Conservation (phyloP, 768 basidiomycete genomes). For the Lyophyllum semitale region DNA sequence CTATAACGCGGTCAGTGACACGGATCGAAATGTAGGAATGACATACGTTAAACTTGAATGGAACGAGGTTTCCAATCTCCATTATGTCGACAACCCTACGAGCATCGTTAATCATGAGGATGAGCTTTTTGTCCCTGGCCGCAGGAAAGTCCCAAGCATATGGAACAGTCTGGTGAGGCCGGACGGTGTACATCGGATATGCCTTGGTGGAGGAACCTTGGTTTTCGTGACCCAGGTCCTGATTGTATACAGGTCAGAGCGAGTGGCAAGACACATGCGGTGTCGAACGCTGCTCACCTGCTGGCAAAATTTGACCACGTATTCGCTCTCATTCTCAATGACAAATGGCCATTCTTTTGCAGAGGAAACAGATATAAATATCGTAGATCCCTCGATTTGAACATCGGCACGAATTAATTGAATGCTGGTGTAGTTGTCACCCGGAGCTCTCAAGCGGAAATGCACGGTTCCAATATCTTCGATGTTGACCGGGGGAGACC, state of each 20-base stretch:
- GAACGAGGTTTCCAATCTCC: constrained; percentile 92
- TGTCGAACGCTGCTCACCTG: constrained; percentile 45
- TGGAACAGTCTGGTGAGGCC: constrained; percentile 50
- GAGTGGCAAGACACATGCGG: neutral
- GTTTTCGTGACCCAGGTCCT: constrained; percentile 48
- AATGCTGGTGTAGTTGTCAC: constrained; percentile 30
- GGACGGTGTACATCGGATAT: constrained; percentile 54
- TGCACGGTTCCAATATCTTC: constrained; percentile 87
- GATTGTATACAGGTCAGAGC: constrained; percentile 19
- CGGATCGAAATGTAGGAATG: neutral
- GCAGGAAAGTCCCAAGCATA: constrained; percentile 98
- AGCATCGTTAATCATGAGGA: constrained; percentile 60
- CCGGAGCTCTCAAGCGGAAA: constrained; percentile 61
- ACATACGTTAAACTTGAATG: constrained; percentile 81
- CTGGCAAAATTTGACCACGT: constrained; percentile 70
- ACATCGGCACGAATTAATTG: constrained; percentile 76
- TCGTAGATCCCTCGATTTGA: constrained; percentile 81
- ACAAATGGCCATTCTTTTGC: constrained; percentile 88
- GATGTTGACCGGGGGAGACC: constrained; percentile 92
- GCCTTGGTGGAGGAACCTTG: constrained; percentile 36
- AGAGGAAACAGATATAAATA: constrained; percentile 76
- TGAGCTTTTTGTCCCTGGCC: constrained; percentile 75
- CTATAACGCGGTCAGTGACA: constrained; percentile 29
- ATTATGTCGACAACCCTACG: constrained; percentile 82
- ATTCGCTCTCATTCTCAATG: constrained; percentile 87